Evolutionary conservation across 352 stramenopile genomes (phyloP).

Genomic region (Pythium scleroteichum): DNA sequence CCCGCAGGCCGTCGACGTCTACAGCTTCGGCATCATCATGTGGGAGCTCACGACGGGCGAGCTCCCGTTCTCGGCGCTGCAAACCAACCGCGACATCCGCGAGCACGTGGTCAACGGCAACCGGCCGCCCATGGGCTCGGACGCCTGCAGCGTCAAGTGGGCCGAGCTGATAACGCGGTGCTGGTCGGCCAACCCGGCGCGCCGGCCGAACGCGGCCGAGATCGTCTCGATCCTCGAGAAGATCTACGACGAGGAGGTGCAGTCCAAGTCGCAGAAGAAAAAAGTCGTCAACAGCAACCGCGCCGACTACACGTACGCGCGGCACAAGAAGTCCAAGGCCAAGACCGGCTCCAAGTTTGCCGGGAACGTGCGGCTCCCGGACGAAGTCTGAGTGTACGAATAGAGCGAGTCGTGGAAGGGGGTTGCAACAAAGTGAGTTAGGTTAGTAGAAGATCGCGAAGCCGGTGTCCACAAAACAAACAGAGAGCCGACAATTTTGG

Average conservation of each 20-base stretch:
- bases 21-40: conserved; percentile 87
- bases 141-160: conserved; percentile 82
- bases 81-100: conserved; percentile 71
- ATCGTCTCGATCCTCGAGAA: conserved; percentile 81
- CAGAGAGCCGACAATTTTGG: not conserved
- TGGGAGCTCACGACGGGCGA: conserved; percentile 88
- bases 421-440: no score
- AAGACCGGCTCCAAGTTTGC: conserved; percentile 59
- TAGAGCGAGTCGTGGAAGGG: no score
- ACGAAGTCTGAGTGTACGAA: conserved; percentile 3
- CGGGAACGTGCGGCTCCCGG: conserved; percentile 60
- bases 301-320: conserved; percentile 72
- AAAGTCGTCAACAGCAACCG: conserved; percentile 80
- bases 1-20: conserved; percentile 85
- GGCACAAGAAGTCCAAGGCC: conserved; percentile 48
- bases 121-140: conserved; percentile 74
- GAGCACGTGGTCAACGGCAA: conserved; percentile 75
- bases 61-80: conserved; percentile 67
- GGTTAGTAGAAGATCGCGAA: no score
- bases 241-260: conserved; percentile 70
- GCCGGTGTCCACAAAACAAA: not conserved
- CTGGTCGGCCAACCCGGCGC: conserved; percentile 76
- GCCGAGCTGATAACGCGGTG: conserved; percentile 81
- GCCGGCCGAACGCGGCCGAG: conserved; percentile 73
- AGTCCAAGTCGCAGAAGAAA: conserved; percentile 66